Evolutionary conservation across 2,329 filamentous ascomycete genomes (phyloP), one percentile per base, ranked within the genome.

Genomic region (Calonectria honghensis): DNA sequence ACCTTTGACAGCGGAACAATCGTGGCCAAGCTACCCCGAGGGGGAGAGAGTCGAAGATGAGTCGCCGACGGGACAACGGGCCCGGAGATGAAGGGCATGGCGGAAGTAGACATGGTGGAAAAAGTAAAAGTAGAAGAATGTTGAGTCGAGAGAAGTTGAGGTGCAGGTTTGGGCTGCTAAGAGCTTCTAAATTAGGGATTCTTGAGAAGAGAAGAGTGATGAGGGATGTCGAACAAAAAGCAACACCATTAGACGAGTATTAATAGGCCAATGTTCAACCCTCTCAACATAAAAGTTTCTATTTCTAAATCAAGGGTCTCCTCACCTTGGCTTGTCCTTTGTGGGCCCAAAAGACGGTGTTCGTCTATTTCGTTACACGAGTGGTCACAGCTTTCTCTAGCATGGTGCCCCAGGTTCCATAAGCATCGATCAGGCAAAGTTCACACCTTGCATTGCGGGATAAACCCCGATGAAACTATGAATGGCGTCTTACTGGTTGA

Each of bases 11-110:
- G 29, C 4, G 51, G 51, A 27, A 54, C 51, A 32, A 54, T 54
- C 5, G 29, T 31, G 14, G 31, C 51, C 51, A 54, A 54, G 14
- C 31, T 54, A 4, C 51, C 51, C 4, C n/a, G 51, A 4, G 51
- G 51, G n/a, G 51, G 51, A 10, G 51, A 54, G 2, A 54, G 51
- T 18, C 51, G 29, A 20, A 54, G 31, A 20, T 32, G 51, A n/a
- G 51, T 32, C 13, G 16, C 11, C 27, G 51, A 16, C 18, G 16
- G 18, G 31, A 14, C 51, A 6, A 54, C 51, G 9, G 51, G 51
- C 51, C 51, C 51, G 5, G 51, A 32, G 51, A 54, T 54, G 51
- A 54, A 54, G 14, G 51, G 51, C 51, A 54, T 54, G 18, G 51
- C 16, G 2, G 51, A 20, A 20, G 27, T 20, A 54, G 29, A 16